Percentiles rank a stretch among this genome's conserved stretches.
Evolutionary conservation across 805 yeast species (phyloP).

Genomic region (Saturnispora bothae): DNA sequence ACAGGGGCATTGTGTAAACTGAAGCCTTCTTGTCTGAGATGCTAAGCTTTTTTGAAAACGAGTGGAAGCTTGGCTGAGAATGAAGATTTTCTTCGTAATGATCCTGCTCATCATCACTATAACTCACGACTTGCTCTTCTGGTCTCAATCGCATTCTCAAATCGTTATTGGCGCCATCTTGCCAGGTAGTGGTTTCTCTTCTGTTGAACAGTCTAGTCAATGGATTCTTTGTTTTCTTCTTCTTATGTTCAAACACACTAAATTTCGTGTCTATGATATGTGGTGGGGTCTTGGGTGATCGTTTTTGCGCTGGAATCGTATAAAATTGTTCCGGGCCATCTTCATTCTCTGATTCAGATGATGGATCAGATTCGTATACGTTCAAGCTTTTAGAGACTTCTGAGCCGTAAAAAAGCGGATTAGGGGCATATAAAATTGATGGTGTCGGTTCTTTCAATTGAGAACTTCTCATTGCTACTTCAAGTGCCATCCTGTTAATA

Average conservation of each 20-base stretch:
- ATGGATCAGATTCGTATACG: too few species aligned
- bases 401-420: too few species aligned
- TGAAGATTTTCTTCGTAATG: not conserved
- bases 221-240: conserved; percentile 2
- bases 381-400: too few species aligned
- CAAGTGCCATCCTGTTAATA: too few species aligned
- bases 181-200: conserved; percentile 3
- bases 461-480: too few species aligned
- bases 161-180: not conserved
- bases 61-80: not conserved
- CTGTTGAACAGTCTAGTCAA: conserved; percentile 5
- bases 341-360: too few species aligned
- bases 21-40: not conserved
- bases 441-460: too few species aligned
- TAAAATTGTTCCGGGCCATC: too few species aligned
- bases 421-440: too few species aligned
- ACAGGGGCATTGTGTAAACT: not conserved
- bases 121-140: conserved; percentile 6
- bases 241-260: conserved; percentile 11
- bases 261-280: conserved; percentile 12
- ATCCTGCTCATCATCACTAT: not conserved
- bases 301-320: conserved; percentile 4
- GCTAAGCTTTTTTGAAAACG: not conserved
- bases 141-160: conserved; percentile 5
- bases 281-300: not conserved